Evolutionary conservation across 768 basidiomycete species (phyloP).

Genomic region (Termitomyces sp.): DNA sequence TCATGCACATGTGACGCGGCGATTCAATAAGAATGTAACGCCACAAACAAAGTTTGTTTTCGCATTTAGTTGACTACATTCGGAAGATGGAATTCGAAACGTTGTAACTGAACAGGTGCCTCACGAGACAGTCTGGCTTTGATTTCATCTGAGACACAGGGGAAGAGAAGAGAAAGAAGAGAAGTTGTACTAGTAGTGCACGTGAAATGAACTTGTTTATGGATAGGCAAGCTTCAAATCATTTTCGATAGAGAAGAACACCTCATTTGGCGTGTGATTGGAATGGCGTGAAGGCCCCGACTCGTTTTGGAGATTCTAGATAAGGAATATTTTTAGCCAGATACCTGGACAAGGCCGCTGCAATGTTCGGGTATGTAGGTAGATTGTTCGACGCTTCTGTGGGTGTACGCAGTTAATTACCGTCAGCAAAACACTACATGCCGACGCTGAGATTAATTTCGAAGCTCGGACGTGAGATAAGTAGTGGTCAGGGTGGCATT

Average conservation of each 20-base stretch:
- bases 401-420: background rate
- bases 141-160: background rate
- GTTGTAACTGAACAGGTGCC: background rate
- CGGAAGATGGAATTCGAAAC: background rate
- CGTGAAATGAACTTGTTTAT: background rate
- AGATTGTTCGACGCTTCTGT: background rate
- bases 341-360: background rate
- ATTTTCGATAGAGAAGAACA: background rate
- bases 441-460: background rate
- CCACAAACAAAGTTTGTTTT: slow-evolving; percentile 2
- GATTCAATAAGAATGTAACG: background rate
- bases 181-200: background rate
- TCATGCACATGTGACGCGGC: background rate
- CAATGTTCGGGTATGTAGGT: background rate
- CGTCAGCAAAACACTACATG: background rate
- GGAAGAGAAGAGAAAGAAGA: background rate
- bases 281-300: background rate
- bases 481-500: background rate
- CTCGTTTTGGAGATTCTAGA: background rate
- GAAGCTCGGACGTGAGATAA: background rate
- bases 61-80: background rate
- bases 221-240: background rate
- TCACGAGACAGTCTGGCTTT: background rate
- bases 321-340: background rate
- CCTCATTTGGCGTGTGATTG: background rate